Evolutionary conservation across 768 basidiomycete species (phyloP), one percentile per base, ranked within the genome.

Genomic region (Tylopilus felleus): DNA sequence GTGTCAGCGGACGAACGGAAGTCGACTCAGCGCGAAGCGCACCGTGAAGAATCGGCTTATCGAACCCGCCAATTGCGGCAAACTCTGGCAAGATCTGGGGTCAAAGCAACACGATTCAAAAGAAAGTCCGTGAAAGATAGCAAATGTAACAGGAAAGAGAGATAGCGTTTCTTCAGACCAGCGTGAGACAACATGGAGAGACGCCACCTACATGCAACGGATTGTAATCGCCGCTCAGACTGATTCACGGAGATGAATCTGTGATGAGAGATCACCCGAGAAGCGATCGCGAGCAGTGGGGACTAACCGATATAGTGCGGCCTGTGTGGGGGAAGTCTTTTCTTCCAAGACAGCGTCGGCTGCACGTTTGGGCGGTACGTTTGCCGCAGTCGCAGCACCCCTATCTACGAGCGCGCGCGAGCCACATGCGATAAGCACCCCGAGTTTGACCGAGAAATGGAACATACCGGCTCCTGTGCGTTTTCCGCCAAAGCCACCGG

Each of bases 401-500:
- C 96, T 88, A 69, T 98, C 97, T 95, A 52, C 7, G 39, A 47
- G 29, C 17, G 25, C 29, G 36, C 35, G 12, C 33, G 19, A n/a
- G 10, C 19, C 8, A 4, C 10, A 16, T 39, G 17, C 5, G 14
- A 42, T 36, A 39, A 36, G 22, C n/a, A 36, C 17, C 36, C n/a
- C 41, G 38, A 40, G 36, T 40, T 51, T 47, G 49, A n/a, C 51
- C 52, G 52, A 55, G 31, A 35, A 19, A 33, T 17, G 12, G 17
- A 35, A 61, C 79, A 56, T 63, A 92, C 94, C 91, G 46, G 75
- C 83, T 29, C 93, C 94, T 28, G 71, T 73, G 53, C 91, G 89
- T 75, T 89, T 92, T 17, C 97, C 97, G 3, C 93, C 93, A 70
- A 99, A 97, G 0, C 94, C 95, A n/a, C 97, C 97, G 23, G 90